phyloP scores from a whole-genome alignment of 169 alveolate species.

The Plasmodium vinckei region DNA sequence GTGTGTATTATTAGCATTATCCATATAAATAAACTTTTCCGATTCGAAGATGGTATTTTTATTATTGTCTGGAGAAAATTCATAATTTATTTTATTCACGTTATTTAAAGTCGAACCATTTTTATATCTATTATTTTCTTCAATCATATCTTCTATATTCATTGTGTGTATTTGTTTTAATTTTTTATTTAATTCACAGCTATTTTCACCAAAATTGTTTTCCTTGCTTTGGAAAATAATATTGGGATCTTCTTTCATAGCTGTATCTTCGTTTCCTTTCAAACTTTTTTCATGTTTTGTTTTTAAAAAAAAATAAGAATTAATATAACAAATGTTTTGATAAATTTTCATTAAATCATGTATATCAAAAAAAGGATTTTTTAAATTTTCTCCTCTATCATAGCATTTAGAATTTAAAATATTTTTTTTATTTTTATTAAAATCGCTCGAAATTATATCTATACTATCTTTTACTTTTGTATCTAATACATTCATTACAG shows the following conservation, averaged over 20 bases:
- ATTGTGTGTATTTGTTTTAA: neutral
- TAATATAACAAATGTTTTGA: constrained; percentile 66
- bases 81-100: too few relatives aligned
- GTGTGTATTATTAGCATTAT: constrained; percentile 4
- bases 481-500: constrained; percentile 44
- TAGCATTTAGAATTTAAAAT: constrained; percentile 61
- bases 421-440: constrained; percentile 50
- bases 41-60: neutral
- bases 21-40: constrained; percentile 29
- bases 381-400: constrained; percentile 1
- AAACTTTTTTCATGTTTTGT: constrained; percentile 19
- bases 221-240: neutral
- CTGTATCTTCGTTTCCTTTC: neutral
- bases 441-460: constrained; percentile 32
- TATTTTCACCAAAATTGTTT: neutral
- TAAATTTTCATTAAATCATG: constrained; percentile 70
- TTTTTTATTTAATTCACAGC: neutral
- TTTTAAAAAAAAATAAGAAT: constrained; percentile 69
- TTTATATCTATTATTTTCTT: neutral
- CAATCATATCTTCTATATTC: neutral
- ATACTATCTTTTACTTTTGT: constrained; percentile 42
- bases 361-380: constrained; percentile 70
- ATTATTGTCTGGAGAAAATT: neutral
- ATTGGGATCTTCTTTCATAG: neutral
- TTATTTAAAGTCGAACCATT: too few relatives aligned